Evolutionary conservation across 768 basidiomycete species (phyloP).

Genomic region (Russula olivacea): DNA sequence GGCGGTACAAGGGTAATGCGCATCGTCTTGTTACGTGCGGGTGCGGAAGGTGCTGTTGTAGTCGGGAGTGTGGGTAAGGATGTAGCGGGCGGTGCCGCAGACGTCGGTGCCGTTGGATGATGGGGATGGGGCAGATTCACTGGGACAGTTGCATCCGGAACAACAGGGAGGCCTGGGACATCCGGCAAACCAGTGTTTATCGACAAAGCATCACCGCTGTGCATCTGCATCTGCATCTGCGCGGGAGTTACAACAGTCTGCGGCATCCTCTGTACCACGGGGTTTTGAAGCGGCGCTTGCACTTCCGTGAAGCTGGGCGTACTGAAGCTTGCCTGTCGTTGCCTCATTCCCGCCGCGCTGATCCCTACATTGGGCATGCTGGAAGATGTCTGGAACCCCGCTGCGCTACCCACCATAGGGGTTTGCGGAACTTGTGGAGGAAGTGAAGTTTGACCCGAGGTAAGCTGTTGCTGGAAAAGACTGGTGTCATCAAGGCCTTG

Average conservation of each 20-base stretch:
- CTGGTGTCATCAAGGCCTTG: slow-evolving; percentile 29
- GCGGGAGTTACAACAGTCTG: slow-evolving; percentile 15
- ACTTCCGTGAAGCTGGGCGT: slow-evolving; percentile 26
- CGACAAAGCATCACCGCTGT: slow-evolving; percentile 6
- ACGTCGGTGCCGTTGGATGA: slow-evolving; percentile 24
- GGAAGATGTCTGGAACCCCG: slow-evolving; percentile 18
- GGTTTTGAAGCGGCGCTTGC: slow-evolving; percentile 22
- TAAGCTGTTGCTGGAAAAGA: slow-evolving; percentile 10
- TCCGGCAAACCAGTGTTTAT: slow-evolving; percentile 19
- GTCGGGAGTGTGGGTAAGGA: slow-evolving; percentile 38
- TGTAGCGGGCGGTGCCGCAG: slow-evolving; percentile 25
- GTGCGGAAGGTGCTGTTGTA: slow-evolving; percentile 36
- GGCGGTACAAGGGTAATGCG: slow-evolving; percentile 58
- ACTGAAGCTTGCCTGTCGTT: slow-evolving; percentile 25
- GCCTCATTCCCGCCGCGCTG: slow-evolving; percentile 22
- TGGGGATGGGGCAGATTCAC: slow-evolving; percentile 21
- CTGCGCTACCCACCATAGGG: slow-evolving; percentile 17
- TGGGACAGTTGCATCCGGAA: slow-evolving; percentile 19
- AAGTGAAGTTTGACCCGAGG: slow-evolving; percentile 9
- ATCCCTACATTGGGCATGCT: slow-evolving; percentile 22
- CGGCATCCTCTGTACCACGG: slow-evolving; percentile 12
- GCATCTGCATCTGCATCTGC: slow-evolving; percentile 20
- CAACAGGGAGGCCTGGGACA: slow-evolving; percentile 18
- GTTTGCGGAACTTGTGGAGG: slow-evolving; percentile 24
- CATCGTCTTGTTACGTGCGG: slow-evolving; percentile 53